Base-by-base conservation (phyloP, 2,329 filamentous ascomycete species). In the Intubia oerlemansii region DNA sequence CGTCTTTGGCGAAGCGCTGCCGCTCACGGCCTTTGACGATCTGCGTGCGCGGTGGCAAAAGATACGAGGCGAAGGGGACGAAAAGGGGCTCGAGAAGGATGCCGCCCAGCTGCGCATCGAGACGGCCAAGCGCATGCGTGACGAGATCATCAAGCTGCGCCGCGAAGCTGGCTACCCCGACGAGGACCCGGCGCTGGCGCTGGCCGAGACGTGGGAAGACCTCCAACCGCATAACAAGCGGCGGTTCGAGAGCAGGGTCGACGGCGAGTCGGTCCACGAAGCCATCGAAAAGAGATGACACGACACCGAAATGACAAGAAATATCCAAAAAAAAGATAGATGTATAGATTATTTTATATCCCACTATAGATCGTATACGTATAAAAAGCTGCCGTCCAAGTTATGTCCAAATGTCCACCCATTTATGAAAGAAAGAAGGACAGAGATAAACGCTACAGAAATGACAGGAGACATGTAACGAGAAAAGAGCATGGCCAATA, bases 71-170 rank as follows among this genome's bases (percentile, higher is more conserved):
- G n/a, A n/a, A n/a, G n/a, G n/a, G n/a, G n/a, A n/a, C n/a, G n/a
- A n/a, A n/a, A n/a, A n/a, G n/a, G n/a, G n/a, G n/a, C 14, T 10
- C 9, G 2, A 5, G 17, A 11, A 27, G 30, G 82, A 93, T 50
- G 85, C 80, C 1, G 62, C 76, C 30, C 62, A 70, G 39, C 54
- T 90, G 36, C 60, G 88, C 33, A 69, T 77, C 30, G 80, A 92
- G 48, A 80, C 85, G 27, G 81, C 85, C 2, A 60, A 62, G 46
- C 63, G 73, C 34, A 67, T 95, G 19, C 62, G 88, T 27, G 62
- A 76, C 31, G 76, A 90, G 45, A 74, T 98, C 3, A 51, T 85
- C 29, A 79, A 80, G 41, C 60, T 95, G 14, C 63, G 85, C 36
- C 59, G 66, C 37, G 61, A 61, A 25, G 54, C 76, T 33, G 84